phyloP scores from a whole-genome alignment of 2,329 filamentous ascomycete genomes.

The Venturia asperata region DNA sequence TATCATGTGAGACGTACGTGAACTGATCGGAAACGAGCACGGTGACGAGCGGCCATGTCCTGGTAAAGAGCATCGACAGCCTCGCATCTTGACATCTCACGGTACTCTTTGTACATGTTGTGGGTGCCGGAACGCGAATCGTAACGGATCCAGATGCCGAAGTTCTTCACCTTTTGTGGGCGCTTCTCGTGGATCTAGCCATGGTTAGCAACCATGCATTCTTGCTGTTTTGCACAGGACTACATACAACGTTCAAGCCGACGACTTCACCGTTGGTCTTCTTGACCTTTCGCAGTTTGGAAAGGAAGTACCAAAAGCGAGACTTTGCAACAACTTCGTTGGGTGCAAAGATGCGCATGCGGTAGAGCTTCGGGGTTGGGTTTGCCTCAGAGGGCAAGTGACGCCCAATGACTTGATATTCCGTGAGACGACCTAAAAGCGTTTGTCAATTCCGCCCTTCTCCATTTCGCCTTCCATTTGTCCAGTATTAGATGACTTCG shows the following conservation, averaged over 20 bases:
- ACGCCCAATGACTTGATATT: slow-evolving; percentile 99
- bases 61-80: slow-evolving; percentile 97
- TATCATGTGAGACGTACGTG: slow-evolving; percentile 61
- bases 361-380: slow-evolving; percentile 97
- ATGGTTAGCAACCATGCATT: not conserved
- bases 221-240: not conserved
- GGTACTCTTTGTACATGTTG: slow-evolving; percentile 99
- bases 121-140: slow-evolving; percentile 99
- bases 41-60: slow-evolving; percentile 99
- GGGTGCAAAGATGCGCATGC: slow-evolving; percentile 99
- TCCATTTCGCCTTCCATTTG: not conserved
- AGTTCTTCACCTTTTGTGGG: slow-evolving; percentile 99
- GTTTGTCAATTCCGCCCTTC: slow-evolving; percentile 23
- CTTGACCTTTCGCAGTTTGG: slow-evolving; percentile 99
- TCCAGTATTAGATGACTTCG: not conserved
- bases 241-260: slow-evolving; percentile 84
- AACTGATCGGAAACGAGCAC: slow-evolving; percentile 94
- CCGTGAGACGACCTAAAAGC: slow-evolving; percentile 84
- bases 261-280: slow-evolving; percentile 99
- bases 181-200: slow-evolving; percentile 96
- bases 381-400: slow-evolving; percentile 97
- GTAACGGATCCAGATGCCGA: slow-evolving; percentile 99
- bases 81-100: slow-evolving; percentile 92
- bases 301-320: slow-evolving; percentile 99
- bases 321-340: slow-evolving; percentile 99